Conservation (phyloP, 768 basidiomycete species). For the Lyophyllum decastes region DNA sequence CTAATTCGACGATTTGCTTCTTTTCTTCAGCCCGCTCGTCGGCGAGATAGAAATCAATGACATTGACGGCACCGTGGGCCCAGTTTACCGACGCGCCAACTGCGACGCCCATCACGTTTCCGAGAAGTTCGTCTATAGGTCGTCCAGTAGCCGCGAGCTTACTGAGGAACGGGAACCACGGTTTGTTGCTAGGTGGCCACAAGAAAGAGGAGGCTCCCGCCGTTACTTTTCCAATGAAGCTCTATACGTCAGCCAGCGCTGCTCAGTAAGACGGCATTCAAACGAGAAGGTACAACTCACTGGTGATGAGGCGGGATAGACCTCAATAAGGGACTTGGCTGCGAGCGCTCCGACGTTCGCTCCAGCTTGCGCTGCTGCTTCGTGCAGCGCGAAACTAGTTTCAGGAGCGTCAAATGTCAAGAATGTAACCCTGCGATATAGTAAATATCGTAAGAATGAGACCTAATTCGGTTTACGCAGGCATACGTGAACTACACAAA, state of each 20-base stretch:
- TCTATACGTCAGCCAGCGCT: background rate
- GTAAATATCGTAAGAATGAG: background rate
- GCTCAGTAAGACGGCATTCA: too few relatives aligned
- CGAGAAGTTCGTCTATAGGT: slow-evolving; percentile 41
- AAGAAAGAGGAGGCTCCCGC: background rate
- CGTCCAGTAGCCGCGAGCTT: slow-evolving; percentile 36
- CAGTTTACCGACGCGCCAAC: slow-evolving; percentile 47
- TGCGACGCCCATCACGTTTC: slow-evolving; percentile 46
- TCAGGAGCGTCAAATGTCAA: slow-evolving; percentile 31
- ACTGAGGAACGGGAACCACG: slow-evolving; percentile 38
- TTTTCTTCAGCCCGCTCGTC: slow-evolving; percentile 40
- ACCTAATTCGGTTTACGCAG: background rate
- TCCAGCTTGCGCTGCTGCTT: slow-evolving; percentile 27
- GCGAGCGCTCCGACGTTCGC: slow-evolving; percentile 29
- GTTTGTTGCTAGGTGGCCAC: slow-evolving; percentile 24
- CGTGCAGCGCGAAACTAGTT: slow-evolving; percentile 30
- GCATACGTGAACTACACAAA: slow-evolving; percentile 13
- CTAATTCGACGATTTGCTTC: slow-evolving; percentile 37
- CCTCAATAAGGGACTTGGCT: slow-evolving; percentile 27
- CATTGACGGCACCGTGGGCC: slow-evolving; percentile 46
- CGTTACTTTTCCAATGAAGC: background rate
- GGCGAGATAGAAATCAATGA: slow-evolving; percentile 56
- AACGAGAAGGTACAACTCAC: slow-evolving; percentile 18
- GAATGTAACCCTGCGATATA: slow-evolving; percentile 18
- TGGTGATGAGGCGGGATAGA: slow-evolving; percentile 22